Base-by-base conservation (phyloP, 2,329 filamentous ascomycete species). In the Claviceps sp. region DNA sequence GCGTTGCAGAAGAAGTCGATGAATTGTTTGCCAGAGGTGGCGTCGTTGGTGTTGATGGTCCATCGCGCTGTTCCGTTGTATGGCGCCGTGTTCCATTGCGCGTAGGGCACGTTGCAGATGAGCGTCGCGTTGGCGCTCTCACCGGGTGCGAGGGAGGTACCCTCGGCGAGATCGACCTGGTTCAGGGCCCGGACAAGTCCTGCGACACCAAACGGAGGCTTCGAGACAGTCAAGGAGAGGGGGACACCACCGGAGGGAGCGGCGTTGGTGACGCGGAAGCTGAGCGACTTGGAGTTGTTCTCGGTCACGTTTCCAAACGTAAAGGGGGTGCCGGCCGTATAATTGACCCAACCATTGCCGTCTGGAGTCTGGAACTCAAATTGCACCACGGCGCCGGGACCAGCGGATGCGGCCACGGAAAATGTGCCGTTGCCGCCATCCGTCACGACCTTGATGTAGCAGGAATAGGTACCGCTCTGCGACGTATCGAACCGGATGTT, bases 1-100 rank as follows among this genome's bases (percentile, higher is more conserved):
- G 75, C 77, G 5, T 63, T 70, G 54, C 78, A 81, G 47, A 60
- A 61, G 54, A 81, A 81, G 11, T 73, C 63, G 5, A 81, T 70
- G 7, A 65, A 64, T 48, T 77, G 73, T 64, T 80, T 81, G 30
- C 71, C 73, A 49, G 75, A 69, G 1, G 59, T 61, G 0, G 73
- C 71, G 52, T 80, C 78, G 50, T 78, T 76, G 46, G 74, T 74
- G 60, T 81, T 81, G 59, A 81, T 69, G 0, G 73, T 78, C 78
- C 78, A 81, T 2, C 65, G 59, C 0, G 76, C 74, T 0, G 62
- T 65, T 2, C 73, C 73, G 4, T 64, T 66, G 55, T 75, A 78
- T 0, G 73, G 61, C n/a, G 76, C 68, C 1, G 70, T 63, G 56
- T 82, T 81, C 68, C 77, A 77, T 55, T 81, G 77, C 0, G 69